These are phyloP conservation scores for Colletotrichum neosansevieriae DNA, from an alignment of 2,329 filamentous ascomycete species.

Conservation along the genomic window DNA sequence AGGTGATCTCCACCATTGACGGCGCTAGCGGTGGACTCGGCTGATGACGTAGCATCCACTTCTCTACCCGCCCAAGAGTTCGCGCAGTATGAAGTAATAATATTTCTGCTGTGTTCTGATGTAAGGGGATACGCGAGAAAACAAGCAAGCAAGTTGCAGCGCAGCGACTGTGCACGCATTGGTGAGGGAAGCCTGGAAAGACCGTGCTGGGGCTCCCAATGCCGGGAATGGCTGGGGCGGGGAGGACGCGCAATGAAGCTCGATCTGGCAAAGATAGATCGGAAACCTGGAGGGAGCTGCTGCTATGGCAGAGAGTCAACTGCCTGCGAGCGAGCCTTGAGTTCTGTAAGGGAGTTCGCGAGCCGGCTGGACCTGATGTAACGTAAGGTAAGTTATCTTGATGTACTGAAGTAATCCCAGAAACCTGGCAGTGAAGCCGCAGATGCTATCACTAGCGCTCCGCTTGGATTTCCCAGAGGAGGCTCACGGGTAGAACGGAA, in stretches of 20 bases:
- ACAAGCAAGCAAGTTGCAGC: constrained; percentile 15
- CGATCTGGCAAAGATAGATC: constrained; percentile 33
- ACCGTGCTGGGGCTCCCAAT: constrained; percentile 27
- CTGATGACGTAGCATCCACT: constrained; percentile 40
- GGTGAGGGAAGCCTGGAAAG: constrained; percentile 17
- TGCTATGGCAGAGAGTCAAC: constrained; percentile 6
- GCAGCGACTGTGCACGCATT: constrained; percentile 11
- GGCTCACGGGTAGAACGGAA: background rate
- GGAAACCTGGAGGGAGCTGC: constrained; percentile 7
- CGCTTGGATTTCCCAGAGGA: constrained; percentile 16
- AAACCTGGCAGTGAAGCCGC: constrained; percentile 22
- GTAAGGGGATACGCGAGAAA: constrained; percentile 3
- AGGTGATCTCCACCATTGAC: background rate
- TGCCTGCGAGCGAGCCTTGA: background rate
- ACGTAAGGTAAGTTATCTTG: background rate
- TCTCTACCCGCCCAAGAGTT: constrained; percentile 25
- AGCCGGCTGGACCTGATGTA: background rate
- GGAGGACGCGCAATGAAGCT: constrained; percentile 36
- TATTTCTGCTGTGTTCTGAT: constrained; percentile 12
- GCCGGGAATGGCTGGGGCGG: constrained; percentile 27
- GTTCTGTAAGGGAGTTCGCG: constrained; percentile 18
- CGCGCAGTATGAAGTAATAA: constrained; percentile 20
- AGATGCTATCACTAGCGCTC: background rate
- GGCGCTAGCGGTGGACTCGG: constrained; percentile 24
- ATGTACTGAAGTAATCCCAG: constrained; percentile 24